Evolutionary conservation across 305 asterid species (phyloP), one percentile per base, ranked within the genome.

Genomic region (Solanum aculeatissimum): DNA sequence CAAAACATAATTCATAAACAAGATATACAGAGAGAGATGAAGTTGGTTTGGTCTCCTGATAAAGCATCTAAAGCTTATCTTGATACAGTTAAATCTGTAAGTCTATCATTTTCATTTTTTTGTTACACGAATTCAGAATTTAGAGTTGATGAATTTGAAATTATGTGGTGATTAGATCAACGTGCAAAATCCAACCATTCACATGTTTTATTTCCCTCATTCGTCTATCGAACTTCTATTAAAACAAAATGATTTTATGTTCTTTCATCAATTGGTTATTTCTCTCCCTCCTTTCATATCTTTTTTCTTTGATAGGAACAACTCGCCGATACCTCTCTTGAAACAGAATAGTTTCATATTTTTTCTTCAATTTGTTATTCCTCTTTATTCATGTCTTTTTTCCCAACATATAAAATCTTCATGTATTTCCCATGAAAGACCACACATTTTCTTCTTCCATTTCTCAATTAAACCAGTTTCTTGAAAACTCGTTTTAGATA

Each of bases 11-110:
- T 8, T 70, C 7, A 42, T 68, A 32, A 53, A 29, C 54, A 58
- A 38, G 53, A 70, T 35, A 9, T 49, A 6, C 7, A 75, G 0
- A 27, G 19, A 82, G 79, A 62, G 23, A 89, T 91, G 93, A 91
- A 89, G 91, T 88, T 89, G 6, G 89, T 87, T 87, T 91, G 92
- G 93, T 91, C 87, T 53, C 92, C 92, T 25, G 93, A 91, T 38
- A 84, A 84, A 15, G 93, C 93, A 6, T 32, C 90, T 40, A 90
- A 90, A 81, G 93, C 93, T 62, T 91, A 83, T 63, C 75, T 89
- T 19, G 92, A 91, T 79, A 90, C 93, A 18, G 91, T 91, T 2
- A 88, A 88, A 89, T 87, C 89, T 1, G 93, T 91, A 81, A 88
- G 93, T 70, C 16, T 27, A 15, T 23, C 9, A 45, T 72, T 45